Evolutionary conservation across 306 rosid species (phyloP), one percentile per base, ranked within the genome.

Genomic region (Vicia villosa): DNA sequence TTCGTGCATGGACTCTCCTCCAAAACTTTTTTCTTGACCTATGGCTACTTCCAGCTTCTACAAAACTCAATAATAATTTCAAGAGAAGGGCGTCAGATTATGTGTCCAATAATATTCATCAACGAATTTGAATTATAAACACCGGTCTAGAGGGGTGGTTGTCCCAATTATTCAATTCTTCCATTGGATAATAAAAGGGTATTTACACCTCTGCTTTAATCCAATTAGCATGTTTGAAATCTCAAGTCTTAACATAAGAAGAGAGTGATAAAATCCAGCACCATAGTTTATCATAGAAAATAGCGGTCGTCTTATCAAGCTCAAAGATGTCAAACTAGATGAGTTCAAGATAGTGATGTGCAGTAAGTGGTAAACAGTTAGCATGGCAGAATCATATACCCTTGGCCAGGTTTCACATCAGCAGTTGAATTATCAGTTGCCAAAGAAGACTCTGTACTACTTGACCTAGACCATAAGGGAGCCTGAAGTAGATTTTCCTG

Each of bases 391-490:
- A 37, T 70, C 56, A n/a, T 54, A 63, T 86, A 94, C 99, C 91
- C 82, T 66, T 51, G 72, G 45, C 22, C 49, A 52, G 28, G 58
- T 50, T 85, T 74, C 41, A 61, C 72, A 68, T 78, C 82, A 50
- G 67, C 37, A 8, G 77, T 37, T 21, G 84, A 45, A 49, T 79
- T 78, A 57, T 87, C 90, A 62, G 69, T 83, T 32, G 76, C 83
- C 84, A 85, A 46, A 43, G 96, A 77, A 69, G 92, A 76, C 17
- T 49, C 77, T 5, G 97, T 66, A 58, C 84, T 80, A 54, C 77
- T 67, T 30, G 62, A 71, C 77, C 89, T 82, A 70, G 84, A 72
- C 74, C 82, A 76, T 30, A 76, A 62, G 55, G 86, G 77, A 73
- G 66, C 72, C 74, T 37, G 83, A 77, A 54, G 70, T 45, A 76